Conservation (phyloP, 495 filamentous ascomycete genomes). For the Tuber microsphaerosporum region DNA sequence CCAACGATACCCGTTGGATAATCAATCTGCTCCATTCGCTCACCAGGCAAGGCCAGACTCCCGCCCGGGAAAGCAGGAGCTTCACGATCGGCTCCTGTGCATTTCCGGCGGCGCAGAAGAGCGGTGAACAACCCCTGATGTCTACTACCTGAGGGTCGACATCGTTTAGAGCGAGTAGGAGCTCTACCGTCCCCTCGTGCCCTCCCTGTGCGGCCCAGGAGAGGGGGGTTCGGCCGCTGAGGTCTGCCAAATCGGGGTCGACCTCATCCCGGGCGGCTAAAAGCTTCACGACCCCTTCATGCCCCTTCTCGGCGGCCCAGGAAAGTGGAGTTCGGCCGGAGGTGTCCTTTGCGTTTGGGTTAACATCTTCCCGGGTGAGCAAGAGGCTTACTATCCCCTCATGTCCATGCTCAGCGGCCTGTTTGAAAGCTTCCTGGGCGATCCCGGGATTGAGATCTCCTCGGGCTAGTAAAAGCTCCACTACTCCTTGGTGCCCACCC, state of each 20-base stretch:
- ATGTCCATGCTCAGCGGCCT: conserved; percentile 40
- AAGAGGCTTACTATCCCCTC: conserved; percentile 38
- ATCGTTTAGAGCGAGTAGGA: neutral
- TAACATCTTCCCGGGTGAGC: conserved; percentile 14
- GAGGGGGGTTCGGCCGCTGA: neutral
- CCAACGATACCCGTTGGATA: neutral
- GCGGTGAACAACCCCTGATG: neutral
- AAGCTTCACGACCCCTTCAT: conserved; percentile 31
- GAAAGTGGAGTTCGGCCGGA: conserved; percentile 39
- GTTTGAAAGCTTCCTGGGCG: conserved; percentile 24
- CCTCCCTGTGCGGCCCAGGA: conserved; percentile 6
- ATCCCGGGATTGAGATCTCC: neutral
- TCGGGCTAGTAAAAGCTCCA: conserved; percentile 5
- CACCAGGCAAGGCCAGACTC: neutral
- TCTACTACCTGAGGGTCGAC: neutral
- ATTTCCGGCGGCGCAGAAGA: neutral
- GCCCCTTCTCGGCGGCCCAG: conserved; percentile 38
- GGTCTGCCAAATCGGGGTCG: neutral
- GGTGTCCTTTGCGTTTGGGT: conserved; percentile 5
- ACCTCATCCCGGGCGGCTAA: conserved; percentile 29
- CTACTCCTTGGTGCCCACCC: conserved; percentile 44
- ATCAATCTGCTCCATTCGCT: neutral
- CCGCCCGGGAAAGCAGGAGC: neutral
- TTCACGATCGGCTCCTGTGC: neutral
- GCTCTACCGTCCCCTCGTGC: neutral